phyloP scores from a whole-genome alignment of 768 basidiomycete species.

The Neoboletus magnificus region DNA sequence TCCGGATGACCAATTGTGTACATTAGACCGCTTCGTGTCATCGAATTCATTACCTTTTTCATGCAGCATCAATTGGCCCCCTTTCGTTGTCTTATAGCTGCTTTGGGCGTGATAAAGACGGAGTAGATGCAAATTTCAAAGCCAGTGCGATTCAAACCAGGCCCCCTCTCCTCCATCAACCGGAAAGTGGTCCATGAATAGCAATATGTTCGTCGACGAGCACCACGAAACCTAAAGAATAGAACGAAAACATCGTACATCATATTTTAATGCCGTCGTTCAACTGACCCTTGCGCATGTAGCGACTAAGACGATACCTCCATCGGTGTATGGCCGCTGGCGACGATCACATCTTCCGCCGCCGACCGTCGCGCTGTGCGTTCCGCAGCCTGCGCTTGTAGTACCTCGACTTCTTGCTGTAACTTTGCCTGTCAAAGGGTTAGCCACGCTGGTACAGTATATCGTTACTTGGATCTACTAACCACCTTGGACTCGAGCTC shows the following conservation, averaged over 20 bases:
- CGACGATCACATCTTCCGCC: conserved; percentile 29
- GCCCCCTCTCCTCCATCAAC: no score
- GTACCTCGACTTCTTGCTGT: conserved; percentile 52
- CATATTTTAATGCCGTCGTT: neutral
- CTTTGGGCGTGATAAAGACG: neutral
- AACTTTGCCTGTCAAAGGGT: conserved; percentile 46
- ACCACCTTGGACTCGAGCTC: conserved; percentile 60
- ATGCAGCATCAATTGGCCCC: neutral
- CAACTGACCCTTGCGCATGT: neutral
- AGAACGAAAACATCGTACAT: neutral
- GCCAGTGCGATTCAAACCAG: neutral
- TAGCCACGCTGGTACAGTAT: neutral
- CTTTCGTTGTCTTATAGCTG: neutral
- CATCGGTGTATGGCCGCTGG: conserved; percentile 31
- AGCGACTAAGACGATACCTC: conserved; percentile 21
- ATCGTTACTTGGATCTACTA: conserved; percentile 18
- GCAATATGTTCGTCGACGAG: neutral
- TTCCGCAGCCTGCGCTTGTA: conserved; percentile 49
- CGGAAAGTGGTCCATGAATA: neutral
- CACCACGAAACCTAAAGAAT: neutral
- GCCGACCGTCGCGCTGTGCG: conserved; percentile 36
- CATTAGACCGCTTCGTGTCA: neutral
- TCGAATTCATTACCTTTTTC: neutral
- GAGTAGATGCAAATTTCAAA: neutral
- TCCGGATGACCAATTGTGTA: neutral